Base-by-base conservation (phyloP, 2,329 filamentous ascomycete species). In the Emmonsiellopsis sp. region DNA sequence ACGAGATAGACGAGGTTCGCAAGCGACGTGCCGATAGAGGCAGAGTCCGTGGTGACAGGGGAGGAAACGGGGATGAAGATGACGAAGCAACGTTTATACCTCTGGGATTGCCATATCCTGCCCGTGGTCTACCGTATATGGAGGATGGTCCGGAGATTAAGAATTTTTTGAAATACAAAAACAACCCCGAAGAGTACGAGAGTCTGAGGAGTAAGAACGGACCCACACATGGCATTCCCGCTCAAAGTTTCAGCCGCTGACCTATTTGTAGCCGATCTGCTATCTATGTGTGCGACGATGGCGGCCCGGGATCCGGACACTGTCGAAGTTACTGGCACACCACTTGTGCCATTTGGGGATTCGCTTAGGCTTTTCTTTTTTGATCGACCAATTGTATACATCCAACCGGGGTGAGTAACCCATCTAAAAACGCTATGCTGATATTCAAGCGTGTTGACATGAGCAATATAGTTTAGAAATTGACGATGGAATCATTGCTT, bases 51-150 rank as follows among this genome's bases (percentile, higher is more conserved):
- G 34, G 53, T n/a, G 51, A 46, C 4, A 49, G 50, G 13, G 52
- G 52, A 17, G 46, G 53, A 37, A 45, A 33, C 11, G 10, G 34
- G 8, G 39, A 46, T 13, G 50, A 52, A 11, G 49, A 53, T 4
- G 42, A 51, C 2, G 48, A 32, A 17, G 13, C 49, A 14, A n/a
- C 54, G 39, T 59, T 58, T n/a, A 53, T 59, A 34, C 57, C 56
- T 3, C 45, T 59, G 6, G 53, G 51, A 9, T 48, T 55, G 33
- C 56, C 56, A 10, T 42, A 49, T 37, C 49, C 33, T 34, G 42
- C 55, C 10, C 32, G 21, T n/a, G 53, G 56, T 11, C n/a, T 32
- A 37, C 13, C 10, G 2, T 56, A 56, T 51, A 33, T 40, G 11
- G 37, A n/a, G 17, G 33, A 51, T 21, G 57, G 56, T 37, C 56